phyloP scores from a whole-genome alignment of 2,329 filamentous ascomycete genomes.

The Penicillium sp. region DNA sequence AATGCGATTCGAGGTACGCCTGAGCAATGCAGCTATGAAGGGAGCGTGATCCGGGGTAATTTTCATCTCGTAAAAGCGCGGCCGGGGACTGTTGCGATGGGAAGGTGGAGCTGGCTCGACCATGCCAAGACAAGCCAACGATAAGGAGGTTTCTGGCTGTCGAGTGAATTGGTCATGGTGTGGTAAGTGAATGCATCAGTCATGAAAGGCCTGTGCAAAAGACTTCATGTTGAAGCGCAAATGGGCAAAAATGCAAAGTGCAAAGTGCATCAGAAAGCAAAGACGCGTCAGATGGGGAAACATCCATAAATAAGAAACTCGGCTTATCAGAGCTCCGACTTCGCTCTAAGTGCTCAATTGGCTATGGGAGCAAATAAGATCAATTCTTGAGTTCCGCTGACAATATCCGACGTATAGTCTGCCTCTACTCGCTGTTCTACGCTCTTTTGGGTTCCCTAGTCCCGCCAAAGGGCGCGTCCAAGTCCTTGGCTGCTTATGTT shows the following conservation, averaged over 20 bases:
- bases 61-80: conserved; percentile 22
- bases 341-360: conserved; percentile 6
- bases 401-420: background rate
- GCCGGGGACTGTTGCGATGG: conserved; percentile 1
- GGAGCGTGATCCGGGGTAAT: conserved; percentile 20
- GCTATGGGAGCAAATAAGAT: background rate
- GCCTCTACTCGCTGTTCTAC: background rate
- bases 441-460: conserved; percentile 3
- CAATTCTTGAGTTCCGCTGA: conserved; percentile 2
- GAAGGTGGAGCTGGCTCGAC: conserved; percentile 13
- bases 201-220: background rate
- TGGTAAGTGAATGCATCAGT: background rate
- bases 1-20: background rate
- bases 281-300: background rate
- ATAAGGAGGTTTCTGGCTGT: conserved; percentile 14
- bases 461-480: conserved; percentile 9
- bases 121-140: conserved; percentile 13
- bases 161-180: conserved; percentile 17
- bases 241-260: background rate
- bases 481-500: conserved; percentile 10
- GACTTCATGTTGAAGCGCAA: background rate
- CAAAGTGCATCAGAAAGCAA: background rate
- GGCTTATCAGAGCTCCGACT: conserved; percentile 17
- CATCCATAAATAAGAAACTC: background rate
- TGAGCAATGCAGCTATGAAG: background rate